phyloP scores from a whole-genome alignment of 495 filamentous ascomycete genomes.

The Penicillium angulare region DNA sequence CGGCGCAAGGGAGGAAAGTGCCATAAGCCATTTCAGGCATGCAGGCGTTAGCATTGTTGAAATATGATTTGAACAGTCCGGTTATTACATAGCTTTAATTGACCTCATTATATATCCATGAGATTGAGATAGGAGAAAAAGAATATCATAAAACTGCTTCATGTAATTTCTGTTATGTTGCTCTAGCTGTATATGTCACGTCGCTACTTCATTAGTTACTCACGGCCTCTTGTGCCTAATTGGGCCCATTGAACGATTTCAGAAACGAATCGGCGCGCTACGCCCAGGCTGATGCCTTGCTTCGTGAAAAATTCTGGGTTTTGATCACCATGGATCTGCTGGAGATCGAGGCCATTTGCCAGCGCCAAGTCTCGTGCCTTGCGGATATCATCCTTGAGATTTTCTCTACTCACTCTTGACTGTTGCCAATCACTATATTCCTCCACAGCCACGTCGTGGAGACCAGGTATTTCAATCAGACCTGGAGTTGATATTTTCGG shows the following conservation, averaged over 20 bases:
- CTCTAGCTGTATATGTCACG: too few species aligned
- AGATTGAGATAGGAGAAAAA: too few species aligned
- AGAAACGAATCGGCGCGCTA: slow-evolving; percentile 6
- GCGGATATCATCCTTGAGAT: slow-evolving; percentile 3
- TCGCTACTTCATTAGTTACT: not conserved
- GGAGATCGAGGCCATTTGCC: slow-evolving; percentile 4
- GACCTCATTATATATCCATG: not conserved
- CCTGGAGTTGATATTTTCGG: not conserved
- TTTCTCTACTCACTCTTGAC: slow-evolving; percentile 1
- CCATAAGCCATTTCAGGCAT: slow-evolving; percentile 24
- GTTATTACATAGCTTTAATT: too few species aligned
- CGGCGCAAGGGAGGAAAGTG: slow-evolving; percentile 16
- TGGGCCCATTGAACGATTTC: slow-evolving; percentile 1
- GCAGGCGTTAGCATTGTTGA: slow-evolving; percentile 16
- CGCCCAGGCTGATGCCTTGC: slow-evolving; percentile 7
- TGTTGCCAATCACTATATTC: slow-evolving; percentile 8
- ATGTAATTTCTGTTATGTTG: too few species aligned
- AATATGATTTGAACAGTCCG: not conserved
- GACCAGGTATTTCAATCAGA: not conserved
- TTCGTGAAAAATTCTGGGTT: slow-evolving; percentile 5
- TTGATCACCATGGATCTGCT: slow-evolving; percentile 1
- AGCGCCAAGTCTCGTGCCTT: slow-evolving; percentile 4
- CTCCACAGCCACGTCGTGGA: slow-evolving; percentile 5
- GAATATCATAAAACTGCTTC: too few species aligned
- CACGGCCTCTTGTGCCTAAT: too few species aligned